Evolutionary conservation across 495 filamentous ascomycete genomes (phyloP).

Genomic region (Zalerion maritima): DNA sequence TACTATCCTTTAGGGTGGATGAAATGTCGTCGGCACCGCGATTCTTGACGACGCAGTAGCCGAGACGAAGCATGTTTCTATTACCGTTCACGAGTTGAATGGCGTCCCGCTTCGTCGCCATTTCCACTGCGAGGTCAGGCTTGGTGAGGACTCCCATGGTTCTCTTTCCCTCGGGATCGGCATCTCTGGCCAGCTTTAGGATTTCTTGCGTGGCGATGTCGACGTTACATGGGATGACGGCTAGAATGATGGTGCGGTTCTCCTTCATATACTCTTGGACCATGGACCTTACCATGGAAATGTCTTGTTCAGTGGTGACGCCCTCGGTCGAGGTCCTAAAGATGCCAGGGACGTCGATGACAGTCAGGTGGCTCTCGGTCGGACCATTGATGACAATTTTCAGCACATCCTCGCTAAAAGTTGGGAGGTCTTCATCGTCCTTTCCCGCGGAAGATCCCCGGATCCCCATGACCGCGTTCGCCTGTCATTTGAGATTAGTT

Average conservation of each 20-base stretch:
- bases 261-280: constrained; percentile 39
- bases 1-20: constrained; percentile 11
- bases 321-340: constrained; percentile 40
- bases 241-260: constrained; percentile 39
- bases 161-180: constrained; percentile 32
- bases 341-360: constrained; percentile 51
- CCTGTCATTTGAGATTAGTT: constrained; percentile 14
- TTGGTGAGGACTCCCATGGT: constrained; percentile 49
- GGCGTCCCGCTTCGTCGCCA: constrained; percentile 25
- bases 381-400: constrained; percentile 45
- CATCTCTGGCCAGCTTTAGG: constrained; percentile 33
- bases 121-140: constrained; percentile 41
- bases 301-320: constrained; percentile 33
- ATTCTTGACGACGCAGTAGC: constrained; percentile 44
- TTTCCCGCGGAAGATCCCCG: constrained; percentile 7
- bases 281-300: constrained; percentile 35
- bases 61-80: constrained; percentile 28
- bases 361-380: constrained; percentile 36
- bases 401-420: constrained; percentile 44
- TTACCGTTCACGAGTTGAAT: constrained; percentile 33
- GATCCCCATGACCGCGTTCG: constrained; percentile 32
- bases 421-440: constrained; percentile 11
- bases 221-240: constrained; percentile 43
- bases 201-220: constrained; percentile 51
- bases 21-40: constrained; percentile 25